Base-by-base conservation (phyloP, 768 basidiomycete species). In the Amanita fuliginea region DNA sequence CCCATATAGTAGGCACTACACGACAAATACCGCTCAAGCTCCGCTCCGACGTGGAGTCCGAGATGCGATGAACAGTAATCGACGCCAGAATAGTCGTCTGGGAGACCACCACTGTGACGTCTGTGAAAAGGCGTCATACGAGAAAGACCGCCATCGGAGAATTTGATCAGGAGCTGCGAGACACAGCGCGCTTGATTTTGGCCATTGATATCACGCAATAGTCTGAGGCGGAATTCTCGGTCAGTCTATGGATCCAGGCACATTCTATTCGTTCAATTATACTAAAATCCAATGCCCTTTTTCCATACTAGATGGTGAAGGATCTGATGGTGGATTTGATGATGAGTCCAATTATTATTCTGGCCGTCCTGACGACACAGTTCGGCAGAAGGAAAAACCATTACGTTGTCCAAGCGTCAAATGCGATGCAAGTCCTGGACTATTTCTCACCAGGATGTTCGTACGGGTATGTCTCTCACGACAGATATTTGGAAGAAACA, bases 141-240 rank as follows among this genome's bases (percentile, higher is more conserved):
- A 28, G 26, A 8, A 6, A 28, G 9, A 9, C 26, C 26, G 8
- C n/a, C 26, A 28, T 8, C 26, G 8, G 26, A 28, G 8, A 1
- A 28, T 9, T n/a, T n/a, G n/a, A n/a, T n/a, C n/a, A n/a, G n/a
- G n/a, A n/a, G n/a, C n/a, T n/a, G 16, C 82, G 80, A 79, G 64
- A 69, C 4, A 77, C 78, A 0, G 80, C 77, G 0, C 73, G 70
- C n/a, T 62, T 81, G 5, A 68, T 83, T n/a, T 56, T 81, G 22
- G 73, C 75, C 1, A 79, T 81, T 52, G 71, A 76, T 4, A 61
- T 62, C 1, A 73, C 78, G 9, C 80, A 83, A 57, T 76, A 51
- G 10, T 16, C 45, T 14, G 44, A 37, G 10, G 19, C 8, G 37
- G 37, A 19, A 24, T 51, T 51, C 28, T 51, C 50, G 7, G 33